Percentiles rank a stretch among this genome's conserved stretches.
phyloP scores from a whole-genome alignment of 2,329 filamentous ascomycete species.

The Tricladium varicosporioides region DNA sequence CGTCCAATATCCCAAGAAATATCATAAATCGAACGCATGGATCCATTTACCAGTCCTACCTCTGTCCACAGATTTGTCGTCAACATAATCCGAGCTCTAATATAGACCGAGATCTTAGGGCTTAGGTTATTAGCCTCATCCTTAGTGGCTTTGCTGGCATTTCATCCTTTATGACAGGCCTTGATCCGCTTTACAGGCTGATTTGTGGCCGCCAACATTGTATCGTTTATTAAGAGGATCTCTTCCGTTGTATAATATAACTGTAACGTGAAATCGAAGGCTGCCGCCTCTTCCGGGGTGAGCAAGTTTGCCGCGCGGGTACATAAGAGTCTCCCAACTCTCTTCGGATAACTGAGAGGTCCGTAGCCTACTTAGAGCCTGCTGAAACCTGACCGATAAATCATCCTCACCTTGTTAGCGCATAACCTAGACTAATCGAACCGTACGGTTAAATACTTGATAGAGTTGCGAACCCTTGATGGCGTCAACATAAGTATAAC shows the following conservation, averaged over 20 bases:
- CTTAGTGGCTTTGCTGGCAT: constrained; percentile 1
- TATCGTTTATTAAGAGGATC: too few relatives aligned
- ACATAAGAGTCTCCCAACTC: constrained; percentile 7
- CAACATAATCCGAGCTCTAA: constrained; percentile 11
- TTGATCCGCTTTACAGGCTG: constrained; percentile 3
- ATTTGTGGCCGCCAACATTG: too few relatives aligned
- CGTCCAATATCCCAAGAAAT: constrained; percentile 2
- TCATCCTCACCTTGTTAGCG: constrained; percentile 10
- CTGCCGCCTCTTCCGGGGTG: neutral
- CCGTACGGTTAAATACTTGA: neutral
- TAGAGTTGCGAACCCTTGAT: constrained; percentile 8
- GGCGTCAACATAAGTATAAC: neutral
- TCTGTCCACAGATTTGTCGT: constrained; percentile 14
- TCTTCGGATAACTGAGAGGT: neutral
- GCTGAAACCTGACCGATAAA: constrained; percentile 5
- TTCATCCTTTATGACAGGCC: constrained; percentile 3
- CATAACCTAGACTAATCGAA: constrained; percentile 8
- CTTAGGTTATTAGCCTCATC: constrained; percentile 9
- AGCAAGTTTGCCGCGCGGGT: constrained; percentile 9
- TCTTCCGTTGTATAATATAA: constrained; percentile 9
- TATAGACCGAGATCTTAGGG: constrained; percentile 1
- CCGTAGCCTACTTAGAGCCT: constrained; percentile 4
- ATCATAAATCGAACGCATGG: constrained; percentile 3
- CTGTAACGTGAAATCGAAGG: constrained; percentile 9
- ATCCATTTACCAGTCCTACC: constrained; percentile 7